These are phyloP conservation scores for Tylopilus sp. DNA, from an alignment of 1,284 basidiomycete species.

Conservation along the genomic window DNA sequence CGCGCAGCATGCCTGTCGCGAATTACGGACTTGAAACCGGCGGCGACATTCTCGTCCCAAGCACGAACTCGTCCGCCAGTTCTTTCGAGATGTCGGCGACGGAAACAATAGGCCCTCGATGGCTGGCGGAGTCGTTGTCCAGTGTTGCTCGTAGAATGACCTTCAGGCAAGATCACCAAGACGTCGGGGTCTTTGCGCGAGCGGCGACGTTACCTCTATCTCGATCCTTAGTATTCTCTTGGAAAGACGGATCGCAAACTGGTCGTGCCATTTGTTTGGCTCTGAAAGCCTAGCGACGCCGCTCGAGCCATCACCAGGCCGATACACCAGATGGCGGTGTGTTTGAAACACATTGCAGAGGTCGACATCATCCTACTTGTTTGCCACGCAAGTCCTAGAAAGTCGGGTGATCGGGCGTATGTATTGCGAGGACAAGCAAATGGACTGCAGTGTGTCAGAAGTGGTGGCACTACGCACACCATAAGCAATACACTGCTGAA, in stretches of 20 bases:
- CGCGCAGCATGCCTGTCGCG: conserved; percentile 48
- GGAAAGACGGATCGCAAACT: conserved; percentile 46
- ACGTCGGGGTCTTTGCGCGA: conserved; percentile 3
- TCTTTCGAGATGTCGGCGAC: conserved; percentile 32
- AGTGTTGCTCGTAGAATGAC: conserved; percentile 36
- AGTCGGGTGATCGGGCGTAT: too few relatives aligned
- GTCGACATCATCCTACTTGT: conserved; percentile 39
- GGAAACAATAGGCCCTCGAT: too few relatives aligned
- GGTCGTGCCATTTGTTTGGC: conserved; percentile 57
- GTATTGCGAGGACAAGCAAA: too few relatives aligned
- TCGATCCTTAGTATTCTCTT: conserved; percentile 67
- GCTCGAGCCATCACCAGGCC: conserved; percentile 68
- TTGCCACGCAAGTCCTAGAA: too few relatives aligned
- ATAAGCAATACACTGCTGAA: too few relatives aligned
- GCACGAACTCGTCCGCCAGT: conserved; percentile 38
- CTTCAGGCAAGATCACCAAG: conserved; percentile 21
- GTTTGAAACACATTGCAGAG: conserved; percentile 55
- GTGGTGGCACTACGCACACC: too few relatives aligned
- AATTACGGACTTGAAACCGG: conserved; percentile 68
- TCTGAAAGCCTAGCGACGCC: conserved; percentile 45
- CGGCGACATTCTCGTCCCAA: conserved; percentile 49
- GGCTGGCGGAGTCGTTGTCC: neutral
- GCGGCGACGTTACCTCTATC: conserved; percentile 48
- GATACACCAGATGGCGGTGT: conserved; percentile 56
- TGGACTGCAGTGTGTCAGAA: too few relatives aligned